These are phyloP conservation scores for Xylariaceae sp. DNA, from an alignment of 2,329 filamentous ascomycete species.

Conservation along the genomic window DNA sequence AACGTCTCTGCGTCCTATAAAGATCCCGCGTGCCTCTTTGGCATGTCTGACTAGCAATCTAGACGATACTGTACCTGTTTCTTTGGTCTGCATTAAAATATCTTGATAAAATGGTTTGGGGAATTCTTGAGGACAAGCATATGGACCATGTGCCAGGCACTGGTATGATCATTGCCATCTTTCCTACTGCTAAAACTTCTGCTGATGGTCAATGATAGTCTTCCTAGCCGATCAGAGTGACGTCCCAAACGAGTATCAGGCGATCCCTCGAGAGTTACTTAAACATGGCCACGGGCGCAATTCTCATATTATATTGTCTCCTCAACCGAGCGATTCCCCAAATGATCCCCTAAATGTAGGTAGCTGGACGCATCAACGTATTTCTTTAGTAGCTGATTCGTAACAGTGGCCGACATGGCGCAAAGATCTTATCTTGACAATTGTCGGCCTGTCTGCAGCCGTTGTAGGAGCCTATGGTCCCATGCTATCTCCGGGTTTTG, in stretches of 20 bases:
- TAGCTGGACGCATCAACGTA: neutral
- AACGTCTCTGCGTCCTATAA: slow-evolving; percentile 9
- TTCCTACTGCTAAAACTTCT: neutral
- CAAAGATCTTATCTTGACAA: slow-evolving; percentile 47
- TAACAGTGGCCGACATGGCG: slow-evolving; percentile 49
- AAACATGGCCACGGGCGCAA: slow-evolving; percentile 46
- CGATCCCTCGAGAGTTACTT: slow-evolving; percentile 49
- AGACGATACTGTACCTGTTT: neutral
- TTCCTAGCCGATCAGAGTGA: slow-evolving; percentile 54
- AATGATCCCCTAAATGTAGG: slow-evolving; percentile 56
- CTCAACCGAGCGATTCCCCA: slow-evolving; percentile 55
- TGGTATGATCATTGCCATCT: slow-evolving; percentile 39
- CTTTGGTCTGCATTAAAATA: neutral
- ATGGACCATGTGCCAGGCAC: slow-evolving; percentile 56
- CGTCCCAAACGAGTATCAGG: slow-evolving; percentile 51
- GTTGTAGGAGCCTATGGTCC: slow-evolving; percentile 45
- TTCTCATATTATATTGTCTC: slow-evolving; percentile 45
- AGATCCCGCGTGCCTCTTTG: neutral
- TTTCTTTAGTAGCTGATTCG: slow-evolving; percentile 37
- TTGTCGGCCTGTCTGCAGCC: slow-evolving; percentile 46
- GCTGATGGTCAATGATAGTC: slow-evolving; percentile 41
- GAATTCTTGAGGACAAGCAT: slow-evolving; percentile 52
- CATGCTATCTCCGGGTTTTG: slow-evolving; percentile 46
- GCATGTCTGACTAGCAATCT: neutral
- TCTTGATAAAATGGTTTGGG: slow-evolving; percentile 50